A percentile compares a stretch with the other conserved stretches of the same genome.
phyloP scores from a whole-genome alignment of 192 early-diverging fungal genomes.

The Coemansia sp. region DNA sequence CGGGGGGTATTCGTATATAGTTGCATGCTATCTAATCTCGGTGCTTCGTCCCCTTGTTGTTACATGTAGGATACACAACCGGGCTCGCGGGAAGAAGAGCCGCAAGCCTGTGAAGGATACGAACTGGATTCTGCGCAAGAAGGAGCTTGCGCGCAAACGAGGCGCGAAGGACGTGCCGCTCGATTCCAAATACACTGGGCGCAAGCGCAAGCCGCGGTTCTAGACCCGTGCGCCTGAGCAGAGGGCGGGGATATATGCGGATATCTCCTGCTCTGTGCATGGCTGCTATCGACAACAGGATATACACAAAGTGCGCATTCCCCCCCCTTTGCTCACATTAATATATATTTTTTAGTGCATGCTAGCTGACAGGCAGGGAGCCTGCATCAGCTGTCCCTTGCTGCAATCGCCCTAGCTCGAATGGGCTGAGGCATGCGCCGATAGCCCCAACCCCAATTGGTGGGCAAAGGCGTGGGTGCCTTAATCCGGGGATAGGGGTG shows the following conservation, averaged over 20 bases:
- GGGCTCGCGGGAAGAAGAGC: slow-evolving; percentile 22
- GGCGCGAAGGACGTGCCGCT: slow-evolving; percentile 75
- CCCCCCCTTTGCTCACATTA: not conserved
- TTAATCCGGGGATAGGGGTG: slow-evolving; percentile 2
- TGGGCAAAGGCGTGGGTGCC: not conserved
- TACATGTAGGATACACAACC: slow-evolving; percentile 42
- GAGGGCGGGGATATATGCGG: not conserved
- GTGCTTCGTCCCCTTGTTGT: not conserved
- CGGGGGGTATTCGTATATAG: not conserved
- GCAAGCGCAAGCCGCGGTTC: slow-evolving; percentile 87
- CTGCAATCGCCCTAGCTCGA: slow-evolving; percentile 5
- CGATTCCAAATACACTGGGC: slow-evolving; percentile 93
- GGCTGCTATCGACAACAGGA: not conserved
- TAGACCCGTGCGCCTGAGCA: slow-evolving; percentile 42
- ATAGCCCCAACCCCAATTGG: slow-evolving; percentile 20
- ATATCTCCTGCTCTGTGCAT: not conserved
- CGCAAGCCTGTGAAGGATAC: slow-evolving; percentile 70
- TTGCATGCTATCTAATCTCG: not conserved
- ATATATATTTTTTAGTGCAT: not conserved
- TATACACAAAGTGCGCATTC: not conserved
- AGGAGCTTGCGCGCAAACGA: slow-evolving; percentile 73
- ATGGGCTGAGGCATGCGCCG: slow-evolving; percentile 6
- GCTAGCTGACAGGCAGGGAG: not conserved
- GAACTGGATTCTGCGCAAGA: slow-evolving; percentile 89
- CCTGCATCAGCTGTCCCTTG: not conserved